These are phyloP conservation scores for Parafenestella ontariensis DNA, from an alignment of 2,329 filamentous ascomycete species.

Conservation along the genomic window DNA sequence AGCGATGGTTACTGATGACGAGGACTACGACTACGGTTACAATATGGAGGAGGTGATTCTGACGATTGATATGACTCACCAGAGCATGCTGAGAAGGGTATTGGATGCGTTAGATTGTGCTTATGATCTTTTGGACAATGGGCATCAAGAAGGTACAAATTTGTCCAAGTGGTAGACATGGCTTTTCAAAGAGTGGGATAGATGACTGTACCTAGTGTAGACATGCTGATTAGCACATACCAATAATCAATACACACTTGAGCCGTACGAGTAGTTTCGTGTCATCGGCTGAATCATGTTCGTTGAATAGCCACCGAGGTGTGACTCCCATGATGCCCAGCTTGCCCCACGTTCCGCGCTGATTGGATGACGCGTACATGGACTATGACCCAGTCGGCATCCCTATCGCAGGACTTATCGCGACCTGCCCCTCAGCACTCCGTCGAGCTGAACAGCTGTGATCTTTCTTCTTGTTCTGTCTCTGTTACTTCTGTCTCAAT, in stretches of 20 bases:
- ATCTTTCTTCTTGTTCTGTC: neutral
- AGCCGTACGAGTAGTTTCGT: neutral
- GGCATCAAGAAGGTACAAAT: too few species aligned
- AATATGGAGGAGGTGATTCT: too few species aligned
- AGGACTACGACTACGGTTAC: too few species aligned
- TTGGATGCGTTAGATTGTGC: too few species aligned
- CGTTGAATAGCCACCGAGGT: constrained; percentile 16
- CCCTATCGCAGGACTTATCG: constrained; percentile 29
- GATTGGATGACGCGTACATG: constrained; percentile 36
- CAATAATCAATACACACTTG: neutral
- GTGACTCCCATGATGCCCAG: constrained; percentile 16
- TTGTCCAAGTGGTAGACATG: too few species aligned
- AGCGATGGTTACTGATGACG: too few species aligned
- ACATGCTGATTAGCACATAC: too few species aligned
- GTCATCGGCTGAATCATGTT: neutral
- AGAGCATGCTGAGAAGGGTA: too few species aligned
- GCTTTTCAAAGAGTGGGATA: too few species aligned
- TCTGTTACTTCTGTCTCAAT: neutral
- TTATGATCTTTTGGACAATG: too few species aligned
- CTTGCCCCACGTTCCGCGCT: constrained; percentile 30
- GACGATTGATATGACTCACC: too few species aligned
- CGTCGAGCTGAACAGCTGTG: neutral
- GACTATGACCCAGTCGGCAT: constrained; percentile 25
- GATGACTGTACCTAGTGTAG: too few species aligned
- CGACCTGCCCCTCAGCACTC: constrained; percentile 20